phyloP scores from a whole-genome alignment of 2,329 filamentous ascomycete genomes.

The Alternaria sp. region DNA sequence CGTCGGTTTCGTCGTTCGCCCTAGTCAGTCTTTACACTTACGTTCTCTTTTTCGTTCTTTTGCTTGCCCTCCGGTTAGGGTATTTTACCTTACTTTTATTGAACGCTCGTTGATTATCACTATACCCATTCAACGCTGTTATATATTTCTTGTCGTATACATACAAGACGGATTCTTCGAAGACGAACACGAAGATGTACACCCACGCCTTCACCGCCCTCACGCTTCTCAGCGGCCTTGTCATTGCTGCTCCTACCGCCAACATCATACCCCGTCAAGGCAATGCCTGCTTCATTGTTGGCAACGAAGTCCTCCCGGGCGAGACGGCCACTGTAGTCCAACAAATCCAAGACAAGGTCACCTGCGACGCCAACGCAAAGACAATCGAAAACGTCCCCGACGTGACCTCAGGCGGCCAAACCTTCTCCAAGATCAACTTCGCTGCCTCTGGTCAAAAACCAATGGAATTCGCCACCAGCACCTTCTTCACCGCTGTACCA shows the following conservation, averaged over 20 bases:
- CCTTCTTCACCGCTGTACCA: slow-evolving; percentile 60
- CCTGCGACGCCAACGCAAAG: slow-evolving; percentile 56
- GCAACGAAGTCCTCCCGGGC: slow-evolving; percentile 57
- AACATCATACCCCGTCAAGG: slow-evolving; percentile 23
- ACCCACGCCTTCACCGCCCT: slow-evolving; percentile 15
- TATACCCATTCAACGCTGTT: not conserved
- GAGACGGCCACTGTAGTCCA: slow-evolving; percentile 56
- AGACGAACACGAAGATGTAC: slow-evolving; percentile 19
- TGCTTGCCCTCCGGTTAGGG: slow-evolving; percentile 15
- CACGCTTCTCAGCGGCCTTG: slow-evolving; percentile 19
- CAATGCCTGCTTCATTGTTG: slow-evolving; percentile 62
- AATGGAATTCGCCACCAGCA: slow-evolving; percentile 60
- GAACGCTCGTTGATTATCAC: slow-evolving; percentile 4
- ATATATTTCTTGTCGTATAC: not conserved
- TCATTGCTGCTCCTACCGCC: slow-evolving; percentile 20
- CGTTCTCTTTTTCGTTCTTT: slow-evolving; percentile 1
- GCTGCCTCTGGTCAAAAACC: slow-evolving; percentile 56
- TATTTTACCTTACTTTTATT: not conserved
- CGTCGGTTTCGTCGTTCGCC: not conserved
- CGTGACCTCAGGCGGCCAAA: slow-evolving; percentile 58
- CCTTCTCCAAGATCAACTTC: slow-evolving; percentile 65
- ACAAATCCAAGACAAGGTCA: slow-evolving; percentile 54
- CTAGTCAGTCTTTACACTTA: slow-evolving; percentile 4
- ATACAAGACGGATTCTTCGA: not conserved
- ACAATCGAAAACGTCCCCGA: slow-evolving; percentile 64